Evolutionary conservation across 2,329 filamentous ascomycete genomes (phyloP).

Genomic region (Alternaria panax): DNA sequence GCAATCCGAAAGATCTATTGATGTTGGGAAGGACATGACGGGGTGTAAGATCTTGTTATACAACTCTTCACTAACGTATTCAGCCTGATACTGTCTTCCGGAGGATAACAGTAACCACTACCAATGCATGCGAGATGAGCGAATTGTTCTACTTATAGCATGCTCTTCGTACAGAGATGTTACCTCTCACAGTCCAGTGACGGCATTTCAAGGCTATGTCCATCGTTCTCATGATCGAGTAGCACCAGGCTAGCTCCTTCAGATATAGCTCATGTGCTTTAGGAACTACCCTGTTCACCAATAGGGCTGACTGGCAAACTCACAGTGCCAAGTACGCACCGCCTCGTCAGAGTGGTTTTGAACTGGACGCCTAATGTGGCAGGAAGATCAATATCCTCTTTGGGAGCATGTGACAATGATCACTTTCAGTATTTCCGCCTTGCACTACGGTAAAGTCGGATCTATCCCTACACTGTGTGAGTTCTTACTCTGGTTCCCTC

Average conservation of each 20-base stretch:
- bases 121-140: background rate
- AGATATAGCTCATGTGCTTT: background rate
- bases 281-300: background rate
- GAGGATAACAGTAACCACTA: background rate
- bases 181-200: background rate
- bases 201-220: background rate
- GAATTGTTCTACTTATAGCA: conserved; percentile 1
- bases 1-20: background rate
- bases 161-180: too few relatives aligned
- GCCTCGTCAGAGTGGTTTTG: background rate
- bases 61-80: background rate
- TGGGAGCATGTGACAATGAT: background rate
- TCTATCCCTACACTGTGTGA: background rate
- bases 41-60: background rate
- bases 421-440: background rate
- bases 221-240: background rate
- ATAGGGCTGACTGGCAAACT: background rate
- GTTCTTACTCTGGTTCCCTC: background rate
- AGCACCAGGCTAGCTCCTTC: background rate
- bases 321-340: conserved; percentile 2
- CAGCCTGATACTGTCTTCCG: background rate
- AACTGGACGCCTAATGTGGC: conserved; percentile 1
- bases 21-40: conserved; percentile 2
- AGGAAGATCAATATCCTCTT: conserved; percentile 1
- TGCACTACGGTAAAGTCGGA: conserved; percentile 2